phyloP scores from a whole-genome alignment of 768 basidiomycete genomes.

The Sporobolomyces roseus region DNA sequence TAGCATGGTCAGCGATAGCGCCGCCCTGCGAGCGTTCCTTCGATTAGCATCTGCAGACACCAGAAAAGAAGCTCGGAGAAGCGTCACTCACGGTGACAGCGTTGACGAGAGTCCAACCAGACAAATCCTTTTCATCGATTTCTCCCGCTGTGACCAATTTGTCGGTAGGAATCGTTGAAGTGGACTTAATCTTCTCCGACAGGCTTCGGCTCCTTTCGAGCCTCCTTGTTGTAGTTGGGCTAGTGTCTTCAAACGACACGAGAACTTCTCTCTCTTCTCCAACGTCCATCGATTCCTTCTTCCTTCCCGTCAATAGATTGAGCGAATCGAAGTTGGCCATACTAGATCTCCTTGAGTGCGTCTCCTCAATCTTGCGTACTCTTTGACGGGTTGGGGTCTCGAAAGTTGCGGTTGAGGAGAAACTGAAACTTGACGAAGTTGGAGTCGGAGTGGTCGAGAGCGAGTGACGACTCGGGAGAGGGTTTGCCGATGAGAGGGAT shows the following conservation, averaged over 20 bases:
- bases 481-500: not conserved
- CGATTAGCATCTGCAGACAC: too few relatives aligned
- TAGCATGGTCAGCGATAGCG: not conserved
- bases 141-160: not conserved
- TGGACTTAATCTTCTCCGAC: not conserved
- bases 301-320: not conserved
- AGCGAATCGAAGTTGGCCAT: not conserved
- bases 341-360: slow-evolving; percentile 12
- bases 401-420: not conserved
- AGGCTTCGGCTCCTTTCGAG: slow-evolving; percentile 8
- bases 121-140: not conserved
- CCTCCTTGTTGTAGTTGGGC: not conserved
- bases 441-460: not conserved
- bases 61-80: not conserved
- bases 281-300: not conserved
- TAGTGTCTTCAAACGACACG: not conserved
- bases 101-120: slow-evolving; percentile 3
- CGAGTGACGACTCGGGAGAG: not conserved
- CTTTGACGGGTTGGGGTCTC: not conserved
- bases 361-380: not conserved
- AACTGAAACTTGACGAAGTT: too few relatives aligned
- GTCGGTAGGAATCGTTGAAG: not conserved
- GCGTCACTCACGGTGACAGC: not conserved
- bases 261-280: not conserved
- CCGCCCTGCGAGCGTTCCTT: not conserved